Conservation (phyloP, 2,329 filamentous ascomycete species). For the Calonectria multiphialidica region DNA sequence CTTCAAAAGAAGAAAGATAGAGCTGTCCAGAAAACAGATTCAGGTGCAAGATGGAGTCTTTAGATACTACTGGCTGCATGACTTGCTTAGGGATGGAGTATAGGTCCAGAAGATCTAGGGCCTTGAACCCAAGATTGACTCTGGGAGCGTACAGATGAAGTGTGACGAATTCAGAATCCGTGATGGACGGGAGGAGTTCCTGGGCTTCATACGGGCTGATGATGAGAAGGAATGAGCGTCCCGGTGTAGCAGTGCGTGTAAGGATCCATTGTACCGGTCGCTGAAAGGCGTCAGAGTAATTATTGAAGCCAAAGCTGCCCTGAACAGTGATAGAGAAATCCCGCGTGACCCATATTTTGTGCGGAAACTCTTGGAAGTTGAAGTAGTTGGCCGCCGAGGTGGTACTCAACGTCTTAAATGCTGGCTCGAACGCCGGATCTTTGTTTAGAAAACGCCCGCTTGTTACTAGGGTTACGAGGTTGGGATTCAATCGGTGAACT, state of each 20-base stretch:
- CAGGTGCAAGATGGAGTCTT: conserved; percentile 59
- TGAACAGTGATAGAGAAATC: conserved; percentile 34
- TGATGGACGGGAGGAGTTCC: conserved; percentile 56
- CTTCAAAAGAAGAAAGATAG: conserved; percentile 65
- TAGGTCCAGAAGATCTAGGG: conserved; percentile 32
- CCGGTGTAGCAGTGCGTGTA: not conserved
- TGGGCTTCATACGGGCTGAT: conserved; percentile 74
- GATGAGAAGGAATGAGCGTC: not conserved
- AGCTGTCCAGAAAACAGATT: conserved; percentile 78
- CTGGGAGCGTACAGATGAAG: conserved; percentile 67
- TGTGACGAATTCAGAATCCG: conserved; percentile 45
- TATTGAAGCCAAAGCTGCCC: not conserved
- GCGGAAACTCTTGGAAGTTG: conserved; percentile 25
- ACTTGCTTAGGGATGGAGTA: conserved; percentile 29
- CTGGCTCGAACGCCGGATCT: conserved; percentile 8
- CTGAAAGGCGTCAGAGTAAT: conserved; percentile 35
- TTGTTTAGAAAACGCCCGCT: conserved; percentile 5
- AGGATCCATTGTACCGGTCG: conserved; percentile 42
- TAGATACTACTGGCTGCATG: rapidly evolving
- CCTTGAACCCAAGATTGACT: conserved; percentile 43
- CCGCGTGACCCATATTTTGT: conserved; percentile 26
- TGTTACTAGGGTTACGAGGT: conserved; percentile 47
- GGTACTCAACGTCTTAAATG: conserved; percentile 27
- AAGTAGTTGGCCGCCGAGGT: conserved; percentile 36
- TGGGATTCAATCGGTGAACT: conserved; percentile 55